Base-by-base conservation (phyloP, 345 rosid genomes). In the Combretum micranthum region DNA sequence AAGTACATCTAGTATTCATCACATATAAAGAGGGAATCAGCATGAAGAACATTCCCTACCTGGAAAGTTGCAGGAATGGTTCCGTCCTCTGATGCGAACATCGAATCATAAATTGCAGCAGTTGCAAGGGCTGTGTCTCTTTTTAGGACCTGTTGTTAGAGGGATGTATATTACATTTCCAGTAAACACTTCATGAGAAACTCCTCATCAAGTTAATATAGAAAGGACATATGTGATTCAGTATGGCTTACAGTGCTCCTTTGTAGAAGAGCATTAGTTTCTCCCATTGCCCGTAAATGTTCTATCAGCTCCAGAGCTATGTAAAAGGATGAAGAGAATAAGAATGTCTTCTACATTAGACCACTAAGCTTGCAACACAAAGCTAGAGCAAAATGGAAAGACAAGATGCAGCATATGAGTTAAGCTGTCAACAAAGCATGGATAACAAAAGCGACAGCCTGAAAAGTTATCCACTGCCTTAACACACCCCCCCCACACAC, bases 231-330 rank as follows among this genome's bases (percentile, higher is more conserved):
- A 14, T 20, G 16, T 2, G 19, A 15, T 26, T 4, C 49, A 51
- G 61, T 14, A 43, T 48, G 50, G 56, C 78, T 67, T 68, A 72
- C 99, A 50, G 76, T 77, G 76, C 69, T 80, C 61, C 97, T 85
- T 65, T 87, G 82, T 63, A 87, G 73, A 78, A 93, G 94, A 67
- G 91, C 97, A 72, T 89, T 93, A 20, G 94, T 93, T 76, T 93
- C 99, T 16, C 99, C 99, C 99, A 93, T 89, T 37, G 91, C 62
- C 53, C 96, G 96, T 49, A 93, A 83, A 77, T 93, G 97, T 67
- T 93, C 96, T 58, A 93, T 89, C 69, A 93, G 82, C 71, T 93
- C 96, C 71, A 93, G 25, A 59, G 99, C 99, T 93, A 69, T 58
- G 25, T 47, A 42, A 60, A 19, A 16, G 61, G 43, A 52, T 43